A percentile compares a stretch with the other conserved stretches of the same genome.
Conservation (phyloP, 2,329 filamentous ascomycete genomes). For the Cercospora sesami region DNA sequence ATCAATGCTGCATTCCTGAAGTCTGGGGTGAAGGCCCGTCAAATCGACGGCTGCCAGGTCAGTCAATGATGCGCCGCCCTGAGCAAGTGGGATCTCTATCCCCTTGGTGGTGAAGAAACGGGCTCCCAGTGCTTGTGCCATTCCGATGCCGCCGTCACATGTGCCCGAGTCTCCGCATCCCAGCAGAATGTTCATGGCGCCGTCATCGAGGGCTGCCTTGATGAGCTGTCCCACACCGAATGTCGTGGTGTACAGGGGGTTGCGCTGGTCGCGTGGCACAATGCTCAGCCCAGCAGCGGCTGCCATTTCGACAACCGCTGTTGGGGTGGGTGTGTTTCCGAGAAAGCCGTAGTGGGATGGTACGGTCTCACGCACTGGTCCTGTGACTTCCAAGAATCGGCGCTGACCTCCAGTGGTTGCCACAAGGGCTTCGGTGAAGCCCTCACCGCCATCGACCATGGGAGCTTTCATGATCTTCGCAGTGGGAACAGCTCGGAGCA, state of each 20-base stretch:
- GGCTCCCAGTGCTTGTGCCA: conserved; percentile 56
- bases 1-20: conserved; percentile 47
- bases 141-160: conserved; percentile 55
- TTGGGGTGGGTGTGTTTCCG: conserved; percentile 36
- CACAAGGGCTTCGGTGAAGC: conserved; percentile 52
- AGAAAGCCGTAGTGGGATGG: conserved; percentile 52
- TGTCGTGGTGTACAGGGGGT: conserved; percentile 53
- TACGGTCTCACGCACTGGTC: conserved; percentile 47
- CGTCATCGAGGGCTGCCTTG: conserved; percentile 48
- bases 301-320: conserved; percentile 56
- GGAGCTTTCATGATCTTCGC: conserved; percentile 51
- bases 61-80: conserved; percentile 46
- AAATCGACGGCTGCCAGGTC: conserved; percentile 46
- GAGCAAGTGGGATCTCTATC: conserved; percentile 41
- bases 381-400: conserved; percentile 43
- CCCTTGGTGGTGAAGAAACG: conserved; percentile 46
- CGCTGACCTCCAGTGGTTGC: conserved; percentile 47
- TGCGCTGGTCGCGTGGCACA: conserved; percentile 47
- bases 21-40: conserved; percentile 42
- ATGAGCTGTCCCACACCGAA: conserved; percentile 56
- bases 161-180: conserved; percentile 58
- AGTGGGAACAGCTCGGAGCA: conserved; percentile 48
- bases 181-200: conserved; percentile 50
- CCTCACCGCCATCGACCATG: conserved; percentile 56
- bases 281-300: conserved; percentile 55